Evolutionary conservation across 176 grass and related monocot genomes (phyloP).

Genomic region (Phoenix dactylifera): DNA sequence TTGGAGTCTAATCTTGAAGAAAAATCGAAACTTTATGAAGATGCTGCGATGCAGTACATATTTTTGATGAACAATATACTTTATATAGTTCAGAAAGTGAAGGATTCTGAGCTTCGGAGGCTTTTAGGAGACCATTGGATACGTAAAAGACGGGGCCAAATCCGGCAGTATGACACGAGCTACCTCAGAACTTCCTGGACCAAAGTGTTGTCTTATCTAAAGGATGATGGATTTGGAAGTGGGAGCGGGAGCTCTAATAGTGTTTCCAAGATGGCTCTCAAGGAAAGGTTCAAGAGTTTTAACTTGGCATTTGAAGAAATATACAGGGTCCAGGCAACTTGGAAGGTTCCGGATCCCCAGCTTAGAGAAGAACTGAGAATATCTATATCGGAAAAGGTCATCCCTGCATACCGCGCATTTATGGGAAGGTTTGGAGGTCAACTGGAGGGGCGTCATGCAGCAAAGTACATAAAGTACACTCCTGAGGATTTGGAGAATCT

Average conservation of each 20-base stretch:
- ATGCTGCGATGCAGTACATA: constrained; percentile 68
- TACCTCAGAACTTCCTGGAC: constrained; percentile 91
- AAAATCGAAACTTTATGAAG: constrained; percentile 87
- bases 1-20: constrained; percentile 84
- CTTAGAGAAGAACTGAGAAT: constrained; percentile 92
- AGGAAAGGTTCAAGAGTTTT: constrained; percentile 90
- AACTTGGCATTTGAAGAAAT: constrained; percentile 86
- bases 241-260: constrained; percentile 48
- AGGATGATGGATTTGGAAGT: constrained; percentile 52
- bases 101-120: constrained; percentile 80
- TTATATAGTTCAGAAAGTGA: constrained; percentile 76
- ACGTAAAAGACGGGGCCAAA: constrained; percentile 53
- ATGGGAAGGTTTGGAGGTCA: constrained; percentile 72
- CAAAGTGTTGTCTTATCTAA: constrained; percentile 76
- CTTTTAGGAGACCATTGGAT: constrained; percentile 92
- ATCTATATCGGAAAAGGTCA: constrained; percentile 87
- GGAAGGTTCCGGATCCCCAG: constrained; percentile 90
- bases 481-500: constrained; percentile 81
- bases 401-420: constrained; percentile 90
- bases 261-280: constrained; percentile 60
- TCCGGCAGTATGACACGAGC: constrained; percentile 72
- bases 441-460: constrained; percentile 64
- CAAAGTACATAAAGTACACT: constrained; percentile 74
- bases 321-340: constrained; percentile 72
- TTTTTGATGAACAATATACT: constrained; percentile 97